Conservation (phyloP, 2,329 filamentous ascomycete species). For the Madurella fahalii region DNA sequence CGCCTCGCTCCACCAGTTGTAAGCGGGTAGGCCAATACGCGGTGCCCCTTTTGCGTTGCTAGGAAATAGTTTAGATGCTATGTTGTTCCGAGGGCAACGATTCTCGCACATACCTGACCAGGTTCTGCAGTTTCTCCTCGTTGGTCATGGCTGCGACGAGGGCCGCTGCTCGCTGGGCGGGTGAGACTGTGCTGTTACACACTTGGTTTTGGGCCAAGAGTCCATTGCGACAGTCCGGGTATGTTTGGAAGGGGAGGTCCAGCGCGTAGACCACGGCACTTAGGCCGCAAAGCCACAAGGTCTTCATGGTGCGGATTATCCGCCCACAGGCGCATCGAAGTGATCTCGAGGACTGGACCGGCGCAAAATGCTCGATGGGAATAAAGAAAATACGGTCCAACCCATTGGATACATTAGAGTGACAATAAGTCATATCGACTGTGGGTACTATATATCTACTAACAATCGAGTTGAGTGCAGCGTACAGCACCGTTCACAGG, state of each 20-base stretch:
- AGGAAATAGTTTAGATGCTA: neutral
- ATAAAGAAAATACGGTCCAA: too few species aligned
- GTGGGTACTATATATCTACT: too few species aligned
- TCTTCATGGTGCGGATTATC: slow-evolving; percentile 4
- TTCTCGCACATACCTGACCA: slow-evolving; percentile 5
- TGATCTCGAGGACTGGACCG: too few species aligned
- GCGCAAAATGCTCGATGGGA: too few species aligned
- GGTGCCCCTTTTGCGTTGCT: slow-evolving; percentile 41
- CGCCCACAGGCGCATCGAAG: too few species aligned
- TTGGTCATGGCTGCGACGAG: slow-evolving; percentile 15
- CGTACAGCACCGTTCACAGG: too few species aligned
- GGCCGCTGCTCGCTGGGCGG: slow-evolving; percentile 6
- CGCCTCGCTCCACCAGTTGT: slow-evolving; percentile 56
- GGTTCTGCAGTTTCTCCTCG: slow-evolving; percentile 17
- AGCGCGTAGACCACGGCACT: neutral
- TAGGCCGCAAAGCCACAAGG: slow-evolving; percentile 4
- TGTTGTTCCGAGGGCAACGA: neutral
- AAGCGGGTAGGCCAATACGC: slow-evolving; percentile 51
- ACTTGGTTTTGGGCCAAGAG: slow-evolving; percentile 35
- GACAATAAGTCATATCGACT: too few species aligned
- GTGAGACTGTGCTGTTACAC: slow-evolving; percentile 39
- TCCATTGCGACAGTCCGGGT: slow-evolving; percentile 28
- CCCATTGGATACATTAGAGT: too few species aligned
- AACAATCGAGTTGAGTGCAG: too few species aligned
- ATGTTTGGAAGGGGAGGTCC: slow-evolving; percentile 11